These are phyloP conservation scores for Rhododendron molle DNA, from an alignment of 148 eudicot species.

Conservation along the genomic window DNA sequence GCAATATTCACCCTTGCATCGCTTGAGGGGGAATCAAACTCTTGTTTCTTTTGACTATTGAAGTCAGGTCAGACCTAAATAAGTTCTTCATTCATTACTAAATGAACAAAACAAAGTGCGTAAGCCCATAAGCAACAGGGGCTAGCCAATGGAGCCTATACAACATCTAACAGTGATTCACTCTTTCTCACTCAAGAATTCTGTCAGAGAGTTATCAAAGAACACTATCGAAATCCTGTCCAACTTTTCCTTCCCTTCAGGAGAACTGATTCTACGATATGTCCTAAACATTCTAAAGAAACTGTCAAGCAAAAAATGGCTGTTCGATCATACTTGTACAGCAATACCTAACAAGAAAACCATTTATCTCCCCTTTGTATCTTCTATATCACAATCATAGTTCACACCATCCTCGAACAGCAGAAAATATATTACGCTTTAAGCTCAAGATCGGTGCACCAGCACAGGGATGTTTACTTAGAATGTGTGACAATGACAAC, in stretches of 20 bases:
- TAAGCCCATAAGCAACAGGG: neutral
- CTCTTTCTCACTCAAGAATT: neutral
- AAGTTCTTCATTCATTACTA: neutral
- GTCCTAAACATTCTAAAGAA: neutral
- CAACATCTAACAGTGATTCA: neutral
- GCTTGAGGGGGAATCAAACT: neutral
- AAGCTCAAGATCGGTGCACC: no score
- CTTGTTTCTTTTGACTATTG: neutral
- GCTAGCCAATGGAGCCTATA: neutral
- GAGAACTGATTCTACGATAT: neutral
- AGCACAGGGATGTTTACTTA: neutral
- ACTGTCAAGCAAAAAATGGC: neutral
- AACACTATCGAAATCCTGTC: neutral
- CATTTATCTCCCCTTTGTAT: neutral
- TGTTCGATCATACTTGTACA: neutral
- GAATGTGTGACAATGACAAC: neutral
- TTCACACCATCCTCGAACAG: neutral
- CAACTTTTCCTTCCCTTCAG: neutral
- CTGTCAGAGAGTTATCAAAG: neutral
- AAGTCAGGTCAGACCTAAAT: neutral
- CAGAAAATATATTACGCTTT: neutral
- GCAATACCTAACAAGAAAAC: neutral
- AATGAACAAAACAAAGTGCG: neutral
- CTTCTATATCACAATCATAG: neutral
- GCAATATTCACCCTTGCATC: neutral